Percentiles rank a stretch among this genome's conserved stretches.
Conservation (phyloP, 2,329 filamentous ascomycete genomes). For the Fusarium nygamai region DNA sequence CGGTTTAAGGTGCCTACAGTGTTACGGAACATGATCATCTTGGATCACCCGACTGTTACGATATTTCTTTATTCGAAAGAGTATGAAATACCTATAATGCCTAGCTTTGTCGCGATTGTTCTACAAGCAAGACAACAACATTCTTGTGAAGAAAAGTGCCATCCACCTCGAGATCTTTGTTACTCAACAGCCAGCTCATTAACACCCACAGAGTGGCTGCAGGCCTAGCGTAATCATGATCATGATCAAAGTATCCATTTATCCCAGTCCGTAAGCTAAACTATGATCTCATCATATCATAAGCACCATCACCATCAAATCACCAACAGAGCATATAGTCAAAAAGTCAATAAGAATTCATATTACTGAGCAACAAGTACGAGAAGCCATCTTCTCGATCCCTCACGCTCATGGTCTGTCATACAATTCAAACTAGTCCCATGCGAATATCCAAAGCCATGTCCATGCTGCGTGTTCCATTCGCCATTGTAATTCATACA, state of each 20-base stretch:
- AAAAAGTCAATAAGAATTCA: constrained; percentile 27
- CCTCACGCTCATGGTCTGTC: constrained; percentile 9
- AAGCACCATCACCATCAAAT: not conserved
- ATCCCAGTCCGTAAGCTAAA: not conserved
- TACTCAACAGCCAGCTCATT: not conserved
- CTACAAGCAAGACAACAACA: not conserved
- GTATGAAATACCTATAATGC: too few species aligned
- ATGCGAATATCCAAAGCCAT: constrained; percentile 27
- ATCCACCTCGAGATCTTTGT: not conserved
- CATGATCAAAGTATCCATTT: constrained; percentile 2
- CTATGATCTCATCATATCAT: constrained; percentile 7
- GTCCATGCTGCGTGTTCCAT: constrained; percentile 32
- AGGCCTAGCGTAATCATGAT: constrained; percentile 29
- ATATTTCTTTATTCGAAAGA: not conserved
- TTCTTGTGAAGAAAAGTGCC: not conserved
- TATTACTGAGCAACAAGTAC: constrained; percentile 39
- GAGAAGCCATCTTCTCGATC: constrained; percentile 18
- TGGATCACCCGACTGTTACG: not conserved
- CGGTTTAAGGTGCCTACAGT: not conserved
- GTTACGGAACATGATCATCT: not conserved
- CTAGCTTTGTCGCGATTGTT: not conserved
- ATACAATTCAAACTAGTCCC: constrained; percentile 33
- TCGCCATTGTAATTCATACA: constrained; percentile 33
- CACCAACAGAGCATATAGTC: not conserved
- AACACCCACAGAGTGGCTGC: constrained; percentile 18